Base-by-base conservation (phyloP, 148 eudicot species). In the Camellia lanceoleosa region DNA sequence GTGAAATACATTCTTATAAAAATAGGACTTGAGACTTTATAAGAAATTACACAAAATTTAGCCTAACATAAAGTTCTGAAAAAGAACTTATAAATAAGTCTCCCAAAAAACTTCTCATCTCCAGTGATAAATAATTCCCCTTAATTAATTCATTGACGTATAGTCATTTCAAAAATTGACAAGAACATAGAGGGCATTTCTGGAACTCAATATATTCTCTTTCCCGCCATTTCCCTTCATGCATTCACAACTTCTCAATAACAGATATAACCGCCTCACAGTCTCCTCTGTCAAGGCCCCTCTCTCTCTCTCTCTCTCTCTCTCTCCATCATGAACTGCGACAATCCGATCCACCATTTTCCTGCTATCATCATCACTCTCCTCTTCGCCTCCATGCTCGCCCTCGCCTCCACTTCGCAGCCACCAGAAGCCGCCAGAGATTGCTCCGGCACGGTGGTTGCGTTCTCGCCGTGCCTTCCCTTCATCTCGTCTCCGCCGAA, bases 391-490 rank as follows among this genome's bases (percentile, higher is more conserved):
- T 1, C 80, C 10, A 1, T 63, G 60, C 2, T 58, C 66, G 68
- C 65, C 42, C 20, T 61, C 16, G 51, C 64, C 5, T 52, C 73
- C 5, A 4, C 59, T 0, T 72, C 80, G 6, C 80, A 74, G 8
- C 46, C 65, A 0, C 64, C 86, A 30, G 65, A 64, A 5, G 23
- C 76, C 5, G 58, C 81, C 6, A 62, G 41, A 13, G 63, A 61
- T 51, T 91, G 94, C 84, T 56, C 86, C 13, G 85, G 68, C 68
- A 76, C 79, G 76, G 63, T 91, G 14, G 83, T 89, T 20, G 49
- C 84, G 3, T 90, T 87, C 86, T 89, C 94, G 2, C 74, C 82
- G 42, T 91, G 94, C 80, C 91, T 89, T 16, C 80, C 91, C 11
- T 91, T 78, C 91, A 75, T 90, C 19, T 82, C 90, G 4, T 80